Evolutionary conservation across 495 filamentous ascomycete species (phyloP), one percentile per base, ranked within the genome.

Genomic region (Podospora didyma): DNA sequence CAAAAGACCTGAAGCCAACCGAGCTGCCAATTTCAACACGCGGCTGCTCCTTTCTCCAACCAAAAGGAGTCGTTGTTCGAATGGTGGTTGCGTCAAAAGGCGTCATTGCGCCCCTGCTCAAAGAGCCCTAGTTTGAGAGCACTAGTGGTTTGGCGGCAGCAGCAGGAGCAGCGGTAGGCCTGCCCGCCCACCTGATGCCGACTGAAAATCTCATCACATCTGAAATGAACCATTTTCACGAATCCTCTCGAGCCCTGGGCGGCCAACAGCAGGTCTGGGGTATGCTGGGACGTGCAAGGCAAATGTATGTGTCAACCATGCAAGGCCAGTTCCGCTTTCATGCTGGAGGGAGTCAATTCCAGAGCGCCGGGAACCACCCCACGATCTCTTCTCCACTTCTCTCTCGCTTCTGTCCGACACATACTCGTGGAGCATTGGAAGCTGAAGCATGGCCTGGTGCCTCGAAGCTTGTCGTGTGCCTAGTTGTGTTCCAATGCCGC

Each of bases 21-120:
- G 22, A 12, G 12, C n/a, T 42, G 39, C 12, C 4, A 42, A 17
- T 14, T 14, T 42, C 14, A 17, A 16, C n/a, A 14, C 10, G 20
- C 11, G 45, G 45, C 19, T 22, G 45, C 45, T 59, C 14, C 12
- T 17, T 42, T 17, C n/a, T 17, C n/a, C 39, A 17, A 17, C 9
- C 4, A 9, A 0, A 14, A 16, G n/a, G n/a, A 42, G n/a, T 17
- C 14, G n/a, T 42, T 42, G 39, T 42, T 42, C 9, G 39, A 42
- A 7, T 17, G 5, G 39, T 3, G 26, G 60, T 62, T 56, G 62
- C 59, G 59, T 56, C 21, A 61, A 42, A 64, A 61, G 59, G 54
- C 62, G 65, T 65, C 52, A 54, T 65, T 26, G 46, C 64, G 61
- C 64, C 64, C 64, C 57, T 50, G 23, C 44, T 23, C 53, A 47